Percentiles rank a stretch among this genome's conserved stretches.
Evolutionary conservation across 2,329 filamentous ascomycete genomes (phyloP).

Genomic region (Cyanodermella asteris): DNA sequence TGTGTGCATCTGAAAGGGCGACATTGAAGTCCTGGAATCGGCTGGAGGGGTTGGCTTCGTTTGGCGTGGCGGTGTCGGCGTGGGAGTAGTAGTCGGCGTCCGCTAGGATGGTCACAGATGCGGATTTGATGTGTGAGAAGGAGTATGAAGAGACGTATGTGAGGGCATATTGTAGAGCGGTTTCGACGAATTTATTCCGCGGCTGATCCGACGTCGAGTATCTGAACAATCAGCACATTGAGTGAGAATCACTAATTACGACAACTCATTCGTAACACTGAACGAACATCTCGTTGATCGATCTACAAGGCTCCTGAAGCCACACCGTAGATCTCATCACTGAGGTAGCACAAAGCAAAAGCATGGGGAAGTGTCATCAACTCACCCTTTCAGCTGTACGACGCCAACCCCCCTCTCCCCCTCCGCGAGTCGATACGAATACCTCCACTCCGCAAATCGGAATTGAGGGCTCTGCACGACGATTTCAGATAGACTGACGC

Average conservation of each 20-base stretch:
- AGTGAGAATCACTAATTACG: background rate
- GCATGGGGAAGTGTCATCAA: constrained; percentile 13
- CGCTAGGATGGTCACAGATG: constrained; percentile 68
- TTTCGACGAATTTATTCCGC: constrained; percentile 77
- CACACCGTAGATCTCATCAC: background rate
- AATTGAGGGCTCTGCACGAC: constrained; percentile 88
- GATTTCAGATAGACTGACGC: constrained; percentile 45
- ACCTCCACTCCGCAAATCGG: constrained; percentile 65
- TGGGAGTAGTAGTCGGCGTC: constrained; percentile 95
- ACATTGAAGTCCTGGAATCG: constrained; percentile 63
- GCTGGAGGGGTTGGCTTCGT: constrained; percentile 13
- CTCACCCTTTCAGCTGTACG: constrained; percentile 58
- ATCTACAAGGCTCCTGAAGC: background rate
- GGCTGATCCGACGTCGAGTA: constrained; percentile 19
- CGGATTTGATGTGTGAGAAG: constrained; percentile 38
- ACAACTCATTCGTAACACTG: too few relatives aligned
- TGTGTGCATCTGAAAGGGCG: constrained; percentile 58
- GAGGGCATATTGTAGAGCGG: constrained; percentile 66
- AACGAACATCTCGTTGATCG: background rate
- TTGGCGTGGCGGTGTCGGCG: constrained; percentile 18
- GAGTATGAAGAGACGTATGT: constrained; percentile 46
- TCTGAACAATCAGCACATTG: constrained; percentile 1
- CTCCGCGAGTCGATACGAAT: constrained; percentile 50
- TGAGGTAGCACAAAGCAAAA: too few relatives aligned
- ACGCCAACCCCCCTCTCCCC: constrained; percentile 60